Conservation (phyloP, 495 filamentous ascomycete species). For the Alectoria sarmentosa region DNA sequence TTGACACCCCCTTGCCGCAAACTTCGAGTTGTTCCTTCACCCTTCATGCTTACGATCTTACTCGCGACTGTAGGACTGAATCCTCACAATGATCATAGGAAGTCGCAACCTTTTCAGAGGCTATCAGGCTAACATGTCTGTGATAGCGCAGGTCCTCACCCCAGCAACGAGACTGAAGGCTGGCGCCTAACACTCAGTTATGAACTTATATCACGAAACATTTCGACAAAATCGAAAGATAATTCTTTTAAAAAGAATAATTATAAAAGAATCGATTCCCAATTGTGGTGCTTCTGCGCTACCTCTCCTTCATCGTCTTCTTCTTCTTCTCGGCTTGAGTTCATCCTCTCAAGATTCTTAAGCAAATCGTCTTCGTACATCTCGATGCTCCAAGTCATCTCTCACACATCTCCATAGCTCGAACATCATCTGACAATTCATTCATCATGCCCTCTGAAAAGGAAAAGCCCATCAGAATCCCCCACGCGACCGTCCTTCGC, state of each 20-base stretch:
- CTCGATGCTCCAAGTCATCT: background rate
- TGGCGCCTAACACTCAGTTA: background rate
- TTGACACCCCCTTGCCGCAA: too few species aligned
- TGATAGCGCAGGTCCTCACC: too few species aligned
- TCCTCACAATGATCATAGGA: background rate
- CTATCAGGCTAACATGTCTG: background rate
- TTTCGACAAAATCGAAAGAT: too few species aligned
- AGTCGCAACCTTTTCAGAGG: background rate
- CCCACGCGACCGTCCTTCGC: conserved; percentile 34
- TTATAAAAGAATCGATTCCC: too few species aligned
- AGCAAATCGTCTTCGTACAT: background rate
- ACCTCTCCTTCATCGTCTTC: background rate
- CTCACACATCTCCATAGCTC: background rate
- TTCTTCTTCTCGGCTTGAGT: background rate
- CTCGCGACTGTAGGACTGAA: too few species aligned
- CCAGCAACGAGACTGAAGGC: background rate
- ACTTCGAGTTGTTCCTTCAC: background rate
- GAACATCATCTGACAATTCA: background rate
- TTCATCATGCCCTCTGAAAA: background rate
- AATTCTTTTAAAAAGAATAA: too few species aligned
- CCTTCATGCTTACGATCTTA: too few species aligned
- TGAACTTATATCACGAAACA: too few species aligned
- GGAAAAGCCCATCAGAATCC: conserved; percentile 12
- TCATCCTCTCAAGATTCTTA: background rate
- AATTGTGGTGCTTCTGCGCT: background rate